These are phyloP conservation scores for Sugiyamaella paludigena DNA, from an alignment of 1,139 yeast genomes.

Conservation along the genomic window DNA sequence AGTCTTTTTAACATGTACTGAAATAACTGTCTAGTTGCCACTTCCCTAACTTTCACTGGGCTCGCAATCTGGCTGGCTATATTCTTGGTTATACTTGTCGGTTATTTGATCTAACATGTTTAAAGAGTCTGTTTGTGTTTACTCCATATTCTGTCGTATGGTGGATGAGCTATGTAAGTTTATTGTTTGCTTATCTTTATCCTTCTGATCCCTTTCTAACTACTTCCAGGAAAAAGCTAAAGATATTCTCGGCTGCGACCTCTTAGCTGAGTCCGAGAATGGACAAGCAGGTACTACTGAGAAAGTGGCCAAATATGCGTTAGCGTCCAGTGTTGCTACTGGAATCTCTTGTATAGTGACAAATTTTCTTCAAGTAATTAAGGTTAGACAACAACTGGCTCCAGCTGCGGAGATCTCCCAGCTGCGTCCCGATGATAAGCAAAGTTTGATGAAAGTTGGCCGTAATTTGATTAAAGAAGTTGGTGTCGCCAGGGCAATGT, in stretches of 20 bases:
- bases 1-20: constrained; percentile 7
- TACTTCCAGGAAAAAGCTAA: constrained; percentile 21
- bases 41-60: background rate
- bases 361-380: constrained; percentile 40
- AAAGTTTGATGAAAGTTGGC: constrained; percentile 33
- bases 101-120: background rate
- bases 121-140: constrained; percentile 32
- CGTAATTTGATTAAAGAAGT: constrained; percentile 35
- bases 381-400: constrained; percentile 43
- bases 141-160: constrained; percentile 38
- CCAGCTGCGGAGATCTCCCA: constrained; percentile 35
- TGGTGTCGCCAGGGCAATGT: constrained; percentile 34
- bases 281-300: background rate
- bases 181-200: constrained; percentile 17
- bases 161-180: constrained; percentile 36
- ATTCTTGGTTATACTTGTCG: background rate
- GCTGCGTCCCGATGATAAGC: constrained; percentile 38
- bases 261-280: background rate
- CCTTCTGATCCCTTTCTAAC: background rate
- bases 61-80: background rate
- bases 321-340: constrained; percentile 37
- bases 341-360: constrained; percentile 29
- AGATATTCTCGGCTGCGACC: background rate
- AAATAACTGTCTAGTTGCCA: background rate
- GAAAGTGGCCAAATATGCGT: constrained; percentile 25